Evolutionary conservation across 2,329 filamentous ascomycete genomes (phyloP).

Genomic region (Colletotrichum godetiae): DNA sequence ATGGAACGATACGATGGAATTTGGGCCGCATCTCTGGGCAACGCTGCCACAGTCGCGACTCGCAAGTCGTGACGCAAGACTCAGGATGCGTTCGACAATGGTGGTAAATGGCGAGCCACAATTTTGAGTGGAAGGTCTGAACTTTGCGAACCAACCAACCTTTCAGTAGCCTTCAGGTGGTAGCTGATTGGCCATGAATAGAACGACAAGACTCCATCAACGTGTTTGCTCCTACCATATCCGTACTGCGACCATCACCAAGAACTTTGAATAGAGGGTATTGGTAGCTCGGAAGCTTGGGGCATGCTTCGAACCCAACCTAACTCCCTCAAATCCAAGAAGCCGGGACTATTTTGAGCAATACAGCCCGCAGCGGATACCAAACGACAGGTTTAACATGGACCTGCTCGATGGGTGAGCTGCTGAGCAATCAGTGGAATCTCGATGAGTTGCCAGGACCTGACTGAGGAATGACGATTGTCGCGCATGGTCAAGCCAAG

Average conservation of each 20-base stretch:
- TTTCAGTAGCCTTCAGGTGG: no score
- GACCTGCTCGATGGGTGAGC: slow-evolving; percentile 7
- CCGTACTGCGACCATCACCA: not conserved
- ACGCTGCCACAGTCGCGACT: not conserved
- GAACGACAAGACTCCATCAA: no score
- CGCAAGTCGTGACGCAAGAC: no score
- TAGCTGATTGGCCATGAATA: no score
- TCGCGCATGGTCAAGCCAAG: slow-evolving; percentile 4
- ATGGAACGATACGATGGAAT: slow-evolving; percentile 23
- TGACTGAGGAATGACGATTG: not conserved
- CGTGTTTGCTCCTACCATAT: no score
- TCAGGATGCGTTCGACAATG: no score
- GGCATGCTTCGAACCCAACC: not conserved
- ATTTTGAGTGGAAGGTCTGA: no score
- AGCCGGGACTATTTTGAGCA: slow-evolving; percentile 9
- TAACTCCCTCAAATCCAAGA: not conserved
- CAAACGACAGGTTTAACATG: slow-evolving; percentile 2
- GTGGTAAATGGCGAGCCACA: no score
- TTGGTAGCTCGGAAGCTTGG: not conserved
- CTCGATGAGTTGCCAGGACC: slow-evolving; percentile 8
- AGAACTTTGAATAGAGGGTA: not conserved
- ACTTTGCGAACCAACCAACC: no score
- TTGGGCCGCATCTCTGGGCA: slow-evolving; percentile 9
- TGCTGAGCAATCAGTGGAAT: slow-evolving; percentile 14
- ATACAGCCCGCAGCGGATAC: not conserved